Evolutionary conservation across 2,329 filamentous ascomycete species (phyloP), one percentile per base, ranked within the genome.

Genomic region (Colletotrichum costaricense): DNA sequence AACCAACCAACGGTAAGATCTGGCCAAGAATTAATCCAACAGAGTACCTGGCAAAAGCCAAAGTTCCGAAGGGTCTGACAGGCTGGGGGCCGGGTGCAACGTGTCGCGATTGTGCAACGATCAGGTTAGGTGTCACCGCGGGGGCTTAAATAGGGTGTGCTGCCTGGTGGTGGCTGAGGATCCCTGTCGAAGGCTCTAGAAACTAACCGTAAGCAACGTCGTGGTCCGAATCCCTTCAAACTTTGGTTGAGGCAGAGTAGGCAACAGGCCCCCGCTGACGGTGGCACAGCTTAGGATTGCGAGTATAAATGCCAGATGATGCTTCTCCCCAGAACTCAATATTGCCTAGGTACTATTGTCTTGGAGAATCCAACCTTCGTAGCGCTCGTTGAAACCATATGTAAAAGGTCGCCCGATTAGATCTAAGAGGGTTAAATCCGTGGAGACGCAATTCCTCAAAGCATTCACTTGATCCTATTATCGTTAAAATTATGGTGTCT

Each of bases 121-220:
- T 24, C 7, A 22, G 19, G 16, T 68, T 30, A 19, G 33, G 24
- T 14, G 42, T 9, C 58, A 19, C 59, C 24, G 55, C 55, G 28
- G 24, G 30, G 49, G n/a, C 22, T 26, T 4, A 9, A 58, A 30
- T 4, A 12, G 33, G n/a, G 33, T 52, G 16, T n/a, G 62, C 55
- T 70, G 38, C 62, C 67, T 70, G 38, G 3, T 26, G 54, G 62
- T n/a, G 55, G 54, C 38, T 30, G 22, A 60, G 14, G 46, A 60
- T 46, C 59, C 59, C 24, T 55, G 66, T 69, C 66, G 66, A 73
- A 73, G 24, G 9, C 42, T 69, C 66, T 64, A 24, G 70, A 73
- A 73, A 22, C 38, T 54, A 59, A 42, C 24, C 65, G 28, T 30
- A 69, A 69, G 19, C 60, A 42, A 56, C 26, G 54, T 19, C 16